Percentiles rank a stretch among this genome's conserved stretches.
Evolutionary conservation across 2,329 filamentous ascomycete species (phyloP).

Genomic region (Thyridium curvatum): DNA sequence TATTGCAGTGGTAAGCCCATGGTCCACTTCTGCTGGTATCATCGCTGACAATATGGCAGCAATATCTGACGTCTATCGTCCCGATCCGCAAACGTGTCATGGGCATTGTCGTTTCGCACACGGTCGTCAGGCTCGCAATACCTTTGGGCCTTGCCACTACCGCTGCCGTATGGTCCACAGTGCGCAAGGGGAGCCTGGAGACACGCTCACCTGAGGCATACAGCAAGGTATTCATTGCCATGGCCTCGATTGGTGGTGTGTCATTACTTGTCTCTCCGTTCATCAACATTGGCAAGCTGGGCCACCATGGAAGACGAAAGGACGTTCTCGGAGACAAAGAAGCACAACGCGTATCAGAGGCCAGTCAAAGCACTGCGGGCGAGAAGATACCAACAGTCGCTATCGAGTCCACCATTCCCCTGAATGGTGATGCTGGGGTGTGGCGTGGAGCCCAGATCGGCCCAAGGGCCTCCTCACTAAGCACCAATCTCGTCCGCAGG

Average conservation of each 20-base stretch:
- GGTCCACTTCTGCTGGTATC: no score
- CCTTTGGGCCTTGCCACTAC: conserved; percentile 23
- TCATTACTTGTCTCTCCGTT: conserved; percentile 21
- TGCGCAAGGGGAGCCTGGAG: conserved; percentile 11
- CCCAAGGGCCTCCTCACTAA: not conserved
- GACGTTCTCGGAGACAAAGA: not conserved
- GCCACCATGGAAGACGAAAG: conserved; percentile 1
- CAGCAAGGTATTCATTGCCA: conserved; percentile 21
- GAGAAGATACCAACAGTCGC: not conserved
- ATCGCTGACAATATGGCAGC: not conserved
- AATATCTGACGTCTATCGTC: conserved; percentile 17
- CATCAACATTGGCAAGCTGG: conserved; percentile 21
- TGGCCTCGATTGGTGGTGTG: conserved; percentile 18
- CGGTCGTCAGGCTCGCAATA: conserved; percentile 20
- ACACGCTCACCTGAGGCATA: conserved; percentile 17
- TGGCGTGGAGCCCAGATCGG: not conserved
- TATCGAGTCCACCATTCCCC: not conserved
- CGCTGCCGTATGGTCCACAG: conserved; percentile 25
- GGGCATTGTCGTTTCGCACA: conserved; percentile 22
- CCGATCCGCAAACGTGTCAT: conserved; percentile 21
- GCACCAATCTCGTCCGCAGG: not conserved
- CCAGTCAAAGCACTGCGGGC: not conserved
- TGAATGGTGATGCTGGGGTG: not conserved
- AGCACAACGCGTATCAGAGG: not conserved
- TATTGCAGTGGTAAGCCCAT: no score